Conservation (phyloP, 345 rosid genomes). For the Eucalyptus cladocalyx region DNA sequence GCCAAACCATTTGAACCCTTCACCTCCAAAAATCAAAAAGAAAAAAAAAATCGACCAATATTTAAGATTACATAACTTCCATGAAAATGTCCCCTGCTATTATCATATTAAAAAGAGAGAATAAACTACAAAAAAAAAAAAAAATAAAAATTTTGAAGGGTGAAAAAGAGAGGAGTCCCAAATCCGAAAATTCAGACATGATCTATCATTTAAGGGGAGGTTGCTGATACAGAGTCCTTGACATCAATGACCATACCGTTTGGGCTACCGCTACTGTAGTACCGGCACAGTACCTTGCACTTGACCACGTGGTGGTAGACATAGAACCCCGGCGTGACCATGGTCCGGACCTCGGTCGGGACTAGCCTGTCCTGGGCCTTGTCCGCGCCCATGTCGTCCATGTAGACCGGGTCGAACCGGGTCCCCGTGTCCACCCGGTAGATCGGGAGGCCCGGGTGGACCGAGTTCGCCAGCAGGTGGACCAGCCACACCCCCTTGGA, state of each 20-base stretch:
- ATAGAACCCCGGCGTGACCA: constrained; percentile 93
- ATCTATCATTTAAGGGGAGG: background rate
- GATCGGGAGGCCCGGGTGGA: constrained; percentile 69
- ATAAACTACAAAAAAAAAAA: background rate
- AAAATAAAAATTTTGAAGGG: background rate
- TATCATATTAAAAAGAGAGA: background rate
- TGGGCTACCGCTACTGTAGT: constrained; percentile 8
- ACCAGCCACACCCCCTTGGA: constrained; percentile 84
- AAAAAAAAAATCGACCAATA: background rate
- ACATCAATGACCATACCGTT: background rate
- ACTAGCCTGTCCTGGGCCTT: constrained; percentile 18
- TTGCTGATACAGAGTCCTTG: background rate
- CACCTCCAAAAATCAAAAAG: background rate
- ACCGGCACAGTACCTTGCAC: constrained; percentile 87
- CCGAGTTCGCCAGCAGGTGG: constrained; percentile 85
- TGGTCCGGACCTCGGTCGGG: constrained; percentile 44
- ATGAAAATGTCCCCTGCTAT: background rate
- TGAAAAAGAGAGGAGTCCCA: background rate
- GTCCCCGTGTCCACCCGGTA: constrained; percentile 60
- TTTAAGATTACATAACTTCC: background rate
- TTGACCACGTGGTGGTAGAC: constrained; percentile 70
- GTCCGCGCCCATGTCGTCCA: constrained; percentile 76
- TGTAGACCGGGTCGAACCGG: constrained; percentile 59
- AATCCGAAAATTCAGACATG: background rate
- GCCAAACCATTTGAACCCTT: background rate